phyloP scores from a whole-genome alignment of 169 alveolate species.

The Cytauxzoon felis region DNA sequence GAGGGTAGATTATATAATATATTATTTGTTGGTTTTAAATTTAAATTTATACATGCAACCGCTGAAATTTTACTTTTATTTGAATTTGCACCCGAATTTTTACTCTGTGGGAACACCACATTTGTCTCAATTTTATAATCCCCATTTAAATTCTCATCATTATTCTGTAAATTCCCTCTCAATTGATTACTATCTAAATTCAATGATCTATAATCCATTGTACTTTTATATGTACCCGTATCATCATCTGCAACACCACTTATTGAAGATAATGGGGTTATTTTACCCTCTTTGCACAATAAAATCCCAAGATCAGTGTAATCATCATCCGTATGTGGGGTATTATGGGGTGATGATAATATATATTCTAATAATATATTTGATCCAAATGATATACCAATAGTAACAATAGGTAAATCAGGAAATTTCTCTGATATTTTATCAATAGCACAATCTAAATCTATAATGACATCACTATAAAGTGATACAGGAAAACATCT shows the following conservation, averaged over 20 bases:
- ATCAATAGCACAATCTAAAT: constrained; percentile 39
- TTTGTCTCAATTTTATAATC: constrained; percentile 48
- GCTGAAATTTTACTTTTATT: constrained; percentile 42
- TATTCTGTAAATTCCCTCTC: constrained; percentile 15
- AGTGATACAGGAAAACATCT: constrained; percentile 53
- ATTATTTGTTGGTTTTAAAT: constrained; percentile 14
- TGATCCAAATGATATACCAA: constrained; percentile 50
- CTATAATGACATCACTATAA: constrained; percentile 44
- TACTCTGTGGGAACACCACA: constrained; percentile 36
- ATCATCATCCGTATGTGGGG: constrained; percentile 1
- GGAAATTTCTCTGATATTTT: constrained; percentile 40
- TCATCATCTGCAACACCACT: constrained; percentile 7
- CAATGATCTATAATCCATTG: too few species aligned
- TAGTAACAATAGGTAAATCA: constrained; percentile 25
- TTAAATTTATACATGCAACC: constrained; percentile 44
- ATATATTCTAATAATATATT: constrained; percentile 57
- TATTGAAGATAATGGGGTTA: too few species aligned
- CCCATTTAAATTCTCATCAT: constrained; percentile 36
- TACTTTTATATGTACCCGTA: too few species aligned
- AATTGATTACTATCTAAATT: constrained; percentile 4
- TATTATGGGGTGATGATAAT: constrained; percentile 21
- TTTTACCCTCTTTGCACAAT: too few species aligned
- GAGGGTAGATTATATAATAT: constrained; percentile 20
- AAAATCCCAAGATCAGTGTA: not conserved
- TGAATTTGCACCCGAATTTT: not conserved